Evolutionary conservation across 1,139 yeast species (phyloP).

Genomic region (Fermentozyma sake): DNA sequence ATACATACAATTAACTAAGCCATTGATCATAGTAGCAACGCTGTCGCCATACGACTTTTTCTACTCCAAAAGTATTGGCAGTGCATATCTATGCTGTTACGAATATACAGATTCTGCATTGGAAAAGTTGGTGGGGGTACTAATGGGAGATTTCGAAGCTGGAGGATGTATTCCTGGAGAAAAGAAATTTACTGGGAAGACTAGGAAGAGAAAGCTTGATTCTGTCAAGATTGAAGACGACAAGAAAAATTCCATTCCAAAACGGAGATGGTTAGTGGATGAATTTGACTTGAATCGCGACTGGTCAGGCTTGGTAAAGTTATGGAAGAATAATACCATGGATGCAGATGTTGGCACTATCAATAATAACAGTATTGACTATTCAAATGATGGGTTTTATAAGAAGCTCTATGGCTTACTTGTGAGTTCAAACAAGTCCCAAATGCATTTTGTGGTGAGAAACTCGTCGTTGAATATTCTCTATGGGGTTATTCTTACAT

Average conservation of each 20-base stretch:
- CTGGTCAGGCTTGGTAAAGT: slow-evolving; percentile 42
- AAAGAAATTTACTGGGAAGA: slow-evolving; percentile 27
- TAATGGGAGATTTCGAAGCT: slow-evolving; percentile 53
- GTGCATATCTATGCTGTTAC: slow-evolving; percentile 58
- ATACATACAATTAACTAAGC: slow-evolving; percentile 35
- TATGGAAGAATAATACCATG: slow-evolving; percentile 32
- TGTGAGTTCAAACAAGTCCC: slow-evolving; percentile 21
- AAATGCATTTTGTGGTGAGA: slow-evolving; percentile 55
- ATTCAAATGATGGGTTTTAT: slow-evolving; percentile 27
- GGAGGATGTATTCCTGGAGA: slow-evolving; percentile 60
- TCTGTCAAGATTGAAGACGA: slow-evolving; percentile 2
- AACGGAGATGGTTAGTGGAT: slow-evolving; percentile 59
- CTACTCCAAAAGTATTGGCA: slow-evolving; percentile 50
- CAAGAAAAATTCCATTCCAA: slow-evolving; percentile 20
- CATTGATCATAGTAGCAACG: slow-evolving; percentile 57
- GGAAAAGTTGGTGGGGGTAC: slow-evolving; percentile 44
- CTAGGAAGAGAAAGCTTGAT: slow-evolving; percentile 5
- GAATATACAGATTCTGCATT: slow-evolving; percentile 56
- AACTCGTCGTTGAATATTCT: slow-evolving; percentile 54
- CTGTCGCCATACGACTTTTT: slow-evolving; percentile 64
- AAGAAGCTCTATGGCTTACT: slow-evolving; percentile 30
- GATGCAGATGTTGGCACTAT: slow-evolving; percentile 11
- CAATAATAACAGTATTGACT: slow-evolving; percentile 14
- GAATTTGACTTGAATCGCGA: slow-evolving; percentile 51
- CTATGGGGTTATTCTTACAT: slow-evolving; percentile 56